phyloP scores from a whole-genome alignment of 306 rosid genomes.

The Sicyos baderoa region DNA sequence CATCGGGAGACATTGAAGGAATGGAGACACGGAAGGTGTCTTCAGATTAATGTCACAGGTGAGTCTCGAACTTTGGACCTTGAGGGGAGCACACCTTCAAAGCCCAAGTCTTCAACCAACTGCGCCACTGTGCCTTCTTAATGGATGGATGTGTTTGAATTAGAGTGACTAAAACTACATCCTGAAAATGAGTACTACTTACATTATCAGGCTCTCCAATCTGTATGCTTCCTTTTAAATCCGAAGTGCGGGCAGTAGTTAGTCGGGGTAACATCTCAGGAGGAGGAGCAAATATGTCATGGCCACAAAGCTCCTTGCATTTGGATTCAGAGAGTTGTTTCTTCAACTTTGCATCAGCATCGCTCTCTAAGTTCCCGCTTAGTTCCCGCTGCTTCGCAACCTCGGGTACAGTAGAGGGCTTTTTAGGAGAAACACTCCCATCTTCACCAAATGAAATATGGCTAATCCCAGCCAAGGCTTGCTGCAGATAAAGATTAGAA shows the following conservation, averaged over 20 bases:
- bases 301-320: constrained; percentile 88
- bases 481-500: constrained; percentile 40
- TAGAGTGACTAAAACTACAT: not conserved
- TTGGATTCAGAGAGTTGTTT: constrained; percentile 89
- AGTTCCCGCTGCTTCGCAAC: constrained; percentile 98
- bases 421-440: constrained; percentile 63
- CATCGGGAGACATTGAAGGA: too few species aligned
- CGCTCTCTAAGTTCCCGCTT: constrained; percentile 84
- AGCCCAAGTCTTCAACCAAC: too few species aligned
- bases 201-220: constrained; percentile 62
- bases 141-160: not conserved
- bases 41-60: too few species aligned
- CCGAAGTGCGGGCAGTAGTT: constrained; percentile 58
- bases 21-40: too few species aligned
- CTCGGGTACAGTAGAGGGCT: constrained; percentile 67
- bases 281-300: constrained; percentile 93
- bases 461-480: constrained; percentile 77
- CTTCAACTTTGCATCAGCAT: constrained; percentile 54
- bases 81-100: too few species aligned
- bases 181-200: constrained; percentile 23
- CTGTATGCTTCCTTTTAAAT: constrained; percentile 73
- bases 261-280: constrained; percentile 88
- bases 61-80: too few species aligned
- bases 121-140: not conserved
- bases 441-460: constrained; percentile 91